A percentile compares a stretch with the other conserved stretches of the same genome.
phyloP scores from a whole-genome alignment of 306 rosid species.

The Pyrus pyrifolia region DNA sequence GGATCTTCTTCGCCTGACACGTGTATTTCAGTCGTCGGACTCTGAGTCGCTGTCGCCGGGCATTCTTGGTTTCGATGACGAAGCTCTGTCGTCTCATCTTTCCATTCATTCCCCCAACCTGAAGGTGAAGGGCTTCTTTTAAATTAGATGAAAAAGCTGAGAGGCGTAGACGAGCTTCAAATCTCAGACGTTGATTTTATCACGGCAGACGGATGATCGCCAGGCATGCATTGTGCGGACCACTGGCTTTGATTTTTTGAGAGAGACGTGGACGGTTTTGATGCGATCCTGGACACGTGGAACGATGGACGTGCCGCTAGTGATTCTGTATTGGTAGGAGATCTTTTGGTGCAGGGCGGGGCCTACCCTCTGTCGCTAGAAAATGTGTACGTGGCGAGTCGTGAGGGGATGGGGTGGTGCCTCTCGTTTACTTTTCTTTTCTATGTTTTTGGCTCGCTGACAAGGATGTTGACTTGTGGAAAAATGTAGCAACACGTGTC shows the following conservation, averaged over 20 bases:
- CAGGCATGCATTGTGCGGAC: conserved; percentile 34
- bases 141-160: conserved; percentile 16
- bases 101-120: conserved; percentile 1
- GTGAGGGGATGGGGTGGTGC: conserved; percentile 4
- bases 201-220: conserved; percentile 13
- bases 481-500: conserved; percentile 26
- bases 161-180: background rate
- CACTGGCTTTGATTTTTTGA: conserved; percentile 26
- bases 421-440: background rate
- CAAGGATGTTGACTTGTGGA: background rate
- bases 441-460: conserved; percentile 2
- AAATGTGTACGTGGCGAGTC: conserved; percentile 47
- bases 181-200: conserved; percentile 30
- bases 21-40: conserved; percentile 40
- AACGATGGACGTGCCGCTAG: conserved; percentile 4
- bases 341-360: conserved; percentile 7
- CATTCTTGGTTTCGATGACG: conserved; percentile 15
- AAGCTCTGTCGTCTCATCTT: background rate
- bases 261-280: conserved; percentile 66
- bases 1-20: conserved; percentile 32
- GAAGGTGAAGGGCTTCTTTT: background rate
- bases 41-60: conserved; percentile 29
- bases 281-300: conserved; percentile 38
- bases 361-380: conserved; percentile 10
- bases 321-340: conserved; percentile 27